These are phyloP conservation scores for Alternaria consortialis DNA, from an alignment of 2,329 filamentous ascomycete species.

Conservation along the genomic window DNA sequence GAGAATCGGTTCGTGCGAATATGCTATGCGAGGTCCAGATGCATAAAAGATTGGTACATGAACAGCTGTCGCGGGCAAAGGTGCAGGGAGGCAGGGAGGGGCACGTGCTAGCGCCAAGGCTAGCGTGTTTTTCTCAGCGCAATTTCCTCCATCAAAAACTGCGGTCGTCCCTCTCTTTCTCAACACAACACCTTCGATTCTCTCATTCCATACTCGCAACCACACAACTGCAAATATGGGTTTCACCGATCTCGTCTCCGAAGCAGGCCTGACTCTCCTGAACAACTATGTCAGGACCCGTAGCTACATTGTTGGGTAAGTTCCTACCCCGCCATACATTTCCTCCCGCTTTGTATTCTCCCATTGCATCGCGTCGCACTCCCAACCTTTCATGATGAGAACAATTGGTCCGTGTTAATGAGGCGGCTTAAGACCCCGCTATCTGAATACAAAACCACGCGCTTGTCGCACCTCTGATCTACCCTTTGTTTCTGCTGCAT, in stretches of 20 bases:
- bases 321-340: constrained; percentile 49
- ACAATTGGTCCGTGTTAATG: constrained; percentile 95
- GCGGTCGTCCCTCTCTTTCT: constrained; percentile 20
- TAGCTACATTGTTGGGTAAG: constrained; percentile 86
- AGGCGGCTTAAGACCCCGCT: constrained; percentile 92
- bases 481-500: constrained; percentile 27
- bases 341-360: constrained; percentile 26
- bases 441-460: constrained; percentile 79
- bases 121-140: constrained; percentile 25
- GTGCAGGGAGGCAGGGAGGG: neutral
- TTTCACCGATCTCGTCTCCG: constrained; percentile 73
- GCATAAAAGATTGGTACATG: constrained; percentile 1
- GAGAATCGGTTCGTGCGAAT: neutral
- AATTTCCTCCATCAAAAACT: constrained; percentile 35
- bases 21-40: neutral
- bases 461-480: constrained; percentile 77
- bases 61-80: neutral
- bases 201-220: constrained; percentile 20
- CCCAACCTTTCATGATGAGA: constrained; percentile 73
- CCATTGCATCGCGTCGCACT: constrained; percentile 31
- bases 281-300: constrained; percentile 78
- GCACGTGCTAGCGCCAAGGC: constrained; percentile 28
- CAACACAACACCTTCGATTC: constrained; percentile 25
- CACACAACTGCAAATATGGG: constrained; percentile 64
- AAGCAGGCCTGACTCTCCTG: constrained; percentile 72